Conservation (phyloP, 176 grass and related monocot genomes). For the Musa schizocarpa region DNA sequence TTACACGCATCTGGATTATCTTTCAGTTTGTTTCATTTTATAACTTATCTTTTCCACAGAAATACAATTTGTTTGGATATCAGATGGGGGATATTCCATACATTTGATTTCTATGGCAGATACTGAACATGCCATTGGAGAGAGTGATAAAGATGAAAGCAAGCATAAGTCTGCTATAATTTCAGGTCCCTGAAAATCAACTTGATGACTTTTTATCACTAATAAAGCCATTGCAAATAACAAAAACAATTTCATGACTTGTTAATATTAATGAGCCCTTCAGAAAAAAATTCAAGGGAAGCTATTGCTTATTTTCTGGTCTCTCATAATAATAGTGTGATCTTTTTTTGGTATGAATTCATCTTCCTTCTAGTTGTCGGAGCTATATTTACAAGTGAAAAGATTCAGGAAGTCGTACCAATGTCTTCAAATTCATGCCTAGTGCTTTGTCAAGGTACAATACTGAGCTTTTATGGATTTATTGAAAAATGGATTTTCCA, state of each 20-base stretch:
- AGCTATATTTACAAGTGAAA: conserved; percentile 80
- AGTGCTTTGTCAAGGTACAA: conserved; percentile 75
- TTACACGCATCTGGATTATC: conserved; percentile 4
- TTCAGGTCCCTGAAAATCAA: conserved; percentile 41
- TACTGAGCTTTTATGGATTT: not conserved
- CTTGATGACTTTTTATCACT: no score
- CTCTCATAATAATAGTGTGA: conserved; percentile 8
- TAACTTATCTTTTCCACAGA: conserved; percentile 49
- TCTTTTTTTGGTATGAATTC: conserved; percentile 1
- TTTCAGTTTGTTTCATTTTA: conserved; percentile 15
- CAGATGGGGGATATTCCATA: conserved; percentile 67
- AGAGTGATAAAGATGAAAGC: conserved; percentile 23
- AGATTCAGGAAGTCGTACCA: conserved; percentile 68
- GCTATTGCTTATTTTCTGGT: not conserved
- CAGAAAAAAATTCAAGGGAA: not conserved
- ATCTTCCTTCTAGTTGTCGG: conserved; percentile 50
- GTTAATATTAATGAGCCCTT: not conserved
- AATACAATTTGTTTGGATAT: conserved; percentile 67
- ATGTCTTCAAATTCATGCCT: conserved; percentile 59
- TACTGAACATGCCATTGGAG: conserved; percentile 26
- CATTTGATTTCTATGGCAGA: conserved; percentile 46
- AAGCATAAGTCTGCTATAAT: conserved; percentile 33
- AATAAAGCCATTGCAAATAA: not conserved
- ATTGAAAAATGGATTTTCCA: not conserved
- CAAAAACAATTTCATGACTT: not conserved